These are phyloP conservation scores for Athelia sp. DNA, from an alignment of 1,284 basidiomycete species.

Conservation along the genomic window DNA sequence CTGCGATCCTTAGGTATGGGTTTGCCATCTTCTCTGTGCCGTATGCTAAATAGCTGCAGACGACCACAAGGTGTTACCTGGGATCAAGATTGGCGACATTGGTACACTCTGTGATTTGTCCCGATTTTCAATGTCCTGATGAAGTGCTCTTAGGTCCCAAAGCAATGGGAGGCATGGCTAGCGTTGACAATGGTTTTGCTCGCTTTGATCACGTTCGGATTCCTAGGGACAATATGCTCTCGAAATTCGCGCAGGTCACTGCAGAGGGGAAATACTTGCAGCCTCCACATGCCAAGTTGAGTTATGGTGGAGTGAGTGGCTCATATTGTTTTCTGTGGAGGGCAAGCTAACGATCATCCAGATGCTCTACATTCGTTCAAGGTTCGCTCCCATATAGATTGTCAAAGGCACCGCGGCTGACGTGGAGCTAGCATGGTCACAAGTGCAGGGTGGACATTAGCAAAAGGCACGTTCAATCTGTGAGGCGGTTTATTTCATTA, in stretches of 20 bases:
- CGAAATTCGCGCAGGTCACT: slow-evolving; percentile 69
- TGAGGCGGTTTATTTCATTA: background rate
- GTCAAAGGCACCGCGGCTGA: background rate
- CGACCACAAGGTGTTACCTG: slow-evolving; percentile 56
- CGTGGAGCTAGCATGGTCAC: slow-evolving; percentile 51
- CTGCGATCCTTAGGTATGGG: slow-evolving; percentile 52
- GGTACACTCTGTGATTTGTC: no score
- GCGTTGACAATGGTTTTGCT: slow-evolving; percentile 70
- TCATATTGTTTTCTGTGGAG: background rate
- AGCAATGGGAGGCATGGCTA: slow-evolving; percentile 46
- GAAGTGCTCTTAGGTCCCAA: slow-evolving; percentile 58
- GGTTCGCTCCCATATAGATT: slow-evolving; percentile 27
- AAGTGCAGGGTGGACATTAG: slow-evolving; percentile 52
- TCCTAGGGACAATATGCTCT: slow-evolving; percentile 72
- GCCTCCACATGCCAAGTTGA: slow-evolving; percentile 71
- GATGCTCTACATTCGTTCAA: slow-evolving; percentile 70
- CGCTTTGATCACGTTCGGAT: slow-evolving; percentile 70
- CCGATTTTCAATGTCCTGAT: background rate
- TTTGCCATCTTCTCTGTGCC: background rate
- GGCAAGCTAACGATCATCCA: slow-evolving; percentile 18
- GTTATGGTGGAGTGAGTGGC: slow-evolving; percentile 66
- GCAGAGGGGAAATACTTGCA: slow-evolving; percentile 62
- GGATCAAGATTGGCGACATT: slow-evolving; percentile 73
- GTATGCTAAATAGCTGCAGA: slow-evolving; percentile 28
- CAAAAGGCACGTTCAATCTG: slow-evolving; percentile 38